A percentile compares a stretch with the other conserved stretches of the same genome.
phyloP scores from a whole-genome alignment of 2,329 filamentous ascomycete genomes.

The Fusarium drepaniforme region DNA sequence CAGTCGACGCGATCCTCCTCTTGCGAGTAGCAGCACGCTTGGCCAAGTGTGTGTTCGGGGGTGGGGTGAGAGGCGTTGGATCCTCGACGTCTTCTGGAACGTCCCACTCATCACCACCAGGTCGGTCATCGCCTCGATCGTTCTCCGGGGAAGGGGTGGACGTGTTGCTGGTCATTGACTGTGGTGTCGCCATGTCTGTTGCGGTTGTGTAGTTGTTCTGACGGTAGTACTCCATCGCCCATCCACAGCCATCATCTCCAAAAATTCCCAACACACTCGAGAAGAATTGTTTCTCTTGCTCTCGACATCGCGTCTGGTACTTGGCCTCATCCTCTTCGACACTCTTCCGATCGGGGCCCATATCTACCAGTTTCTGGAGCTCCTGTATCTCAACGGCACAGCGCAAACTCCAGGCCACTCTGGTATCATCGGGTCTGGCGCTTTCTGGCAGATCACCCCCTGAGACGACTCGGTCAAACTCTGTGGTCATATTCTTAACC shows the following conservation, averaged over 20 bases:
- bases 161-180: neutral
- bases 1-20: neutral
- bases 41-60: neutral
- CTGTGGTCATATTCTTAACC: neutral
- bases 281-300: neutral
- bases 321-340: neutral
- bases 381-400: neutral
- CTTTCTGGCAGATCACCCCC: neutral
- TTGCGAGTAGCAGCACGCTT: neutral
- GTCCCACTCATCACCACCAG: neutral
- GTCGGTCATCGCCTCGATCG: neutral
- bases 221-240: neutral
- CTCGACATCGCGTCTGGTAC: neutral
- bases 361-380: neutral
- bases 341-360: neutral
- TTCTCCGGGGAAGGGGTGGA: neutral
- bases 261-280: neutral
- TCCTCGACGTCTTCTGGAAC: neutral
- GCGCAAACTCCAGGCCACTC: neutral
- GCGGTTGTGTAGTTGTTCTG: neutral
- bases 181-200: neutral
- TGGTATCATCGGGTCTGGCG: neutral
- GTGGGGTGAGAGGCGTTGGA: neutral
- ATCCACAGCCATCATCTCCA: neutral
- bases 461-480: neutral